phyloP scores from a whole-genome alignment of 345 rosid species.

The Ceriops zippeliana region DNA sequence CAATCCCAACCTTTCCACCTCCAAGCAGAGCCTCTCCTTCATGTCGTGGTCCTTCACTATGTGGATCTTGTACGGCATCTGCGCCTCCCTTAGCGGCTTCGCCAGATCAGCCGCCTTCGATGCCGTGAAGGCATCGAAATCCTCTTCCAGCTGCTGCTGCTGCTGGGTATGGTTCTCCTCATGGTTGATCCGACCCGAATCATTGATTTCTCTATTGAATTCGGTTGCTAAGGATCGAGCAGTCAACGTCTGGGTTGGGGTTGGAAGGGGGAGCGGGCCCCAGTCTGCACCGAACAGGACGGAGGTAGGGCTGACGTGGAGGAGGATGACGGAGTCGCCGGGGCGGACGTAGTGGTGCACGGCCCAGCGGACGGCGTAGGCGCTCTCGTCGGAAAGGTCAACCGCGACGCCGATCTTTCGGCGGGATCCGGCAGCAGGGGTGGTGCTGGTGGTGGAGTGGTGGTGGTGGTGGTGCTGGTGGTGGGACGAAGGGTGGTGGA shows the following conservation, averaged over 20 bases:
- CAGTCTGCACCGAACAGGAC: slow-evolving; percentile 97
- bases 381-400: slow-evolving; percentile 82
- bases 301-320: slow-evolving; percentile 97
- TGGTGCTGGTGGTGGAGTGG: slow-evolving; percentile 43
- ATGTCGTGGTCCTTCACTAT: slow-evolving; percentile 93
- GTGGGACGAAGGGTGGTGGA: slow-evolving; percentile 32
- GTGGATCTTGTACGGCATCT: slow-evolving; percentile 81
- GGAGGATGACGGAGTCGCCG: slow-evolving; percentile 85
- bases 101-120: slow-evolving; percentile 75
- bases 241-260: slow-evolving; percentile 21
- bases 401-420: slow-evolving; percentile 91
- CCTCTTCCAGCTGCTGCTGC: slow-evolving; percentile 52
- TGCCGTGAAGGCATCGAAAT: slow-evolving; percentile 65
- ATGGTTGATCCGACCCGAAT: background rate
- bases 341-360: slow-evolving; percentile 83
- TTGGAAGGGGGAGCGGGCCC: slow-evolving; percentile 76
- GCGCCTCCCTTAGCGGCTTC: slow-evolving; percentile 72
- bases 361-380: slow-evolving; percentile 89
- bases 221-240: slow-evolving; percentile 10
- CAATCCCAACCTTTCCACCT: slow-evolving; percentile 71
- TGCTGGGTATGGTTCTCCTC: background rate
- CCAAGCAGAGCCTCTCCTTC: slow-evolving; percentile 91
- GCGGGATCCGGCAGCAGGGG: slow-evolving; percentile 83
- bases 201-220: background rate
- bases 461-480: slow-evolving; percentile 25